A percentile compares a stretch with the other conserved stretches of the same genome.
phyloP scores from a whole-genome alignment of 352 stramenopile genomes.

The Pythium sp. region DNA sequence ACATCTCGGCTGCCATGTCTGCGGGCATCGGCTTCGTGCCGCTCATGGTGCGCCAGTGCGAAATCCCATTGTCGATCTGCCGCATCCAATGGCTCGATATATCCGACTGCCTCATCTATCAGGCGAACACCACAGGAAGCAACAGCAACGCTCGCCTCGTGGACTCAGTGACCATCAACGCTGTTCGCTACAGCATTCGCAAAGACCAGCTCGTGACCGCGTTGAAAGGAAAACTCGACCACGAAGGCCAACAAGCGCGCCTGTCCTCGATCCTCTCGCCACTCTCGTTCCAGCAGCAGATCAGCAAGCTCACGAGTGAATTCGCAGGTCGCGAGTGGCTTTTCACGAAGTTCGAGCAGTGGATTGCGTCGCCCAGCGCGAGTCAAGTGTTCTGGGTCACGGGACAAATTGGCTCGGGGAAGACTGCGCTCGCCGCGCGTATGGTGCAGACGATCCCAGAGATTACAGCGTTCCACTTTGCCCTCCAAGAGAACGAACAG shows the following conservation, averaged over 20 bases:
- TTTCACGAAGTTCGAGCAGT: slow-evolving; percentile 42
- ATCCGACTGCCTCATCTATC: slow-evolving; percentile 63
- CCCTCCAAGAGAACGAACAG: slow-evolving; percentile 69
- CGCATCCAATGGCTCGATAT: slow-evolving; percentile 83
- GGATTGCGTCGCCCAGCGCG: slow-evolving; percentile 34
- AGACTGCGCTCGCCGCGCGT: slow-evolving; percentile 56
- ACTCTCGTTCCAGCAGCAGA: slow-evolving; percentile 72
- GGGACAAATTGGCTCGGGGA: slow-evolving; percentile 66
- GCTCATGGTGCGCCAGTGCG: slow-evolving; percentile 64
- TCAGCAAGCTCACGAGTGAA: slow-evolving; percentile 62
- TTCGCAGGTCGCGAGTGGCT: slow-evolving; percentile 68
- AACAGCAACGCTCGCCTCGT: slow-evolving; percentile 12
- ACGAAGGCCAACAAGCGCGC: slow-evolving; percentile 67
- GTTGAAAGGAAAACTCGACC: slow-evolving; percentile 58
- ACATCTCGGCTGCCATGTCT: slow-evolving; percentile 71
- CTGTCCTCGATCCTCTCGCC: slow-evolving; percentile 65
- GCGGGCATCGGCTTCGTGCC: slow-evolving; percentile 67
- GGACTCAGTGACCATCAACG: slow-evolving; percentile 35
- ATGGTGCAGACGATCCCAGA: slow-evolving; percentile 70
- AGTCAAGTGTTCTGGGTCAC: slow-evolving; percentile 69
- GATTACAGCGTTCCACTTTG: slow-evolving; percentile 74
- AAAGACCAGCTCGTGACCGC: slow-evolving; percentile 54
- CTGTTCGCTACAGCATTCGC: slow-evolving; percentile 45
- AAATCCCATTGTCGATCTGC: slow-evolving; percentile 80
- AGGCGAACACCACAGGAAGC: background rate